Evolutionary conservation across 2,329 filamentous ascomycete species (phyloP).

Genomic region (Hymenotorrendiella dingleyae): DNA sequence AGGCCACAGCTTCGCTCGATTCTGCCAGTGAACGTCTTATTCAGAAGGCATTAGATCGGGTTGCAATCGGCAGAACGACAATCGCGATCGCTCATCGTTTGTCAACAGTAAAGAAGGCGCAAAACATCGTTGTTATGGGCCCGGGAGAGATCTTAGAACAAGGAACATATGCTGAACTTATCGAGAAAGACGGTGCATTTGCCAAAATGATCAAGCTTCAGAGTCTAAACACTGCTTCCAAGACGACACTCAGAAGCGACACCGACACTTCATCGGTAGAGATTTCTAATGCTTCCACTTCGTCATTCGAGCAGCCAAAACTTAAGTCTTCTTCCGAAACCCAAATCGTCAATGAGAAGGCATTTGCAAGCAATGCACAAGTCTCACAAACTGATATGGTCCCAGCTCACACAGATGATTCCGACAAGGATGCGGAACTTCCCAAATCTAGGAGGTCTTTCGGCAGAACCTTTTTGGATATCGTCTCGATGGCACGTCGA

Average conservation of each 20-base stretch:
- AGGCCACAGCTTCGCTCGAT: conserved; percentile 61
- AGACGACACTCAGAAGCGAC: not conserved
- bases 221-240: not conserved
- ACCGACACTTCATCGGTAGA: not conserved
- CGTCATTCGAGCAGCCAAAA: not conserved
- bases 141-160: conserved; percentile 79
- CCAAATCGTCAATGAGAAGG: not conserved
- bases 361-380: not conserved
- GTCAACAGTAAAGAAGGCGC: conserved; percentile 82
- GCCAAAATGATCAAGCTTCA: conserved; percentile 3
- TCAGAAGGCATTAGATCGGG: conserved; percentile 71
- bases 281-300: not conserved
- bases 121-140: conserved; percentile 91
- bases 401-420: not conserved
- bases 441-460: not conserved
- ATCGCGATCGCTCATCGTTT: conserved; percentile 92
- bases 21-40: conserved; percentile 87
- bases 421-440: not conserved
- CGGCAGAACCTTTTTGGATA: not conserved
- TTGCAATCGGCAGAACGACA: conserved; percentile 81
- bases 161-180: conserved; percentile 73
- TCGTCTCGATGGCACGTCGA: conserved; percentile 2
- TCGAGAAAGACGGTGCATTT: conserved; percentile 62
- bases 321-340: not conserved
- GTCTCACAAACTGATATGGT: not conserved